A percentile compares a stretch with the other conserved stretches of the same genome.
Conservation (phyloP, 129 eudicot genomes). For the Silybum marianum region DNA sequence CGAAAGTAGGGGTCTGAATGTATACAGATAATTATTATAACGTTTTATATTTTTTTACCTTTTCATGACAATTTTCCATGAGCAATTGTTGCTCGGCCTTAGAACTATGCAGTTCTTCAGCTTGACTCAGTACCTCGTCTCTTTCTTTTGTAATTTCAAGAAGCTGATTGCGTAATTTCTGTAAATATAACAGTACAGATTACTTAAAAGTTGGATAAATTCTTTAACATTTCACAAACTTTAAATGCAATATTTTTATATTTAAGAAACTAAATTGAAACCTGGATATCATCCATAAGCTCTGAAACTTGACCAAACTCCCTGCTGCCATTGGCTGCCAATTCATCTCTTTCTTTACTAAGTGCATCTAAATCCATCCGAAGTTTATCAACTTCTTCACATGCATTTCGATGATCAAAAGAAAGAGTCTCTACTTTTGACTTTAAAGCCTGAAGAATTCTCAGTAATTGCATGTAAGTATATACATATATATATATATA, state of each 20-base stretch:
- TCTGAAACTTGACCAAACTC: conserved; percentile 31
- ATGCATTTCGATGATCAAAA: conserved; percentile 39
- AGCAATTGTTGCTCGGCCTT: conserved; percentile 30
- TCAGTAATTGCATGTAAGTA: conserved; percentile 11
- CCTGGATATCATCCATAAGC: conserved; percentile 45
- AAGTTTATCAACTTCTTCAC: conserved; percentile 54
- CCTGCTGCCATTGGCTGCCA: conserved; percentile 38
- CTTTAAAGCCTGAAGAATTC: conserved; percentile 34
- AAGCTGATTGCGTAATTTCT: conserved; percentile 31
- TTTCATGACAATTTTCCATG: conserved; percentile 22
- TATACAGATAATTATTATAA: not conserved
- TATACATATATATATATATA: not conserved
- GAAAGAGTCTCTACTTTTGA: conserved; percentile 47
- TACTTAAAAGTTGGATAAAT: conserved; percentile 2
- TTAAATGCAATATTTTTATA: not conserved
- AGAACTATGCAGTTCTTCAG: conserved; percentile 26
- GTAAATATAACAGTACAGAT: not conserved
- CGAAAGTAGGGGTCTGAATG: not conserved
- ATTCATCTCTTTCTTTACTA: conserved; percentile 48
- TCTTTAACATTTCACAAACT: not conserved
- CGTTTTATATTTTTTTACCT: conserved; percentile 9
- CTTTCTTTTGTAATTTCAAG: conserved; percentile 31
- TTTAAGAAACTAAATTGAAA: conserved; percentile 26
- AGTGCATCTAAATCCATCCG: conserved; percentile 46
- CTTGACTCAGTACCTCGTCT: conserved; percentile 20